Evolutionary conservation across 352 stramenopile species (phyloP).

Genomic region (Blastocystis sp.): DNA sequence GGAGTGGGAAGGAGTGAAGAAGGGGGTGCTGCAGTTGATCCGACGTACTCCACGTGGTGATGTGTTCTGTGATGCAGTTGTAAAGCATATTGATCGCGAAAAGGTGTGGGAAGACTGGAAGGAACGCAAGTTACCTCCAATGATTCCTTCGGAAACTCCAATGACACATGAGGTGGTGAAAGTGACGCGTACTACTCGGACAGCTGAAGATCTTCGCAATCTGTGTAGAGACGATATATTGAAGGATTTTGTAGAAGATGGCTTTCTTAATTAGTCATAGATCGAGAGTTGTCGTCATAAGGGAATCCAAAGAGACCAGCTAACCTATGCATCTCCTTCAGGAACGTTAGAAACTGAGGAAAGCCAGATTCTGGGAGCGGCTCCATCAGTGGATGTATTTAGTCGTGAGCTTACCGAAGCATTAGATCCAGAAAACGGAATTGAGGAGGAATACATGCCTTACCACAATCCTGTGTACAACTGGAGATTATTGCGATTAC

Average conservation of each 20-base stretch:
- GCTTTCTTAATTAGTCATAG: background rate
- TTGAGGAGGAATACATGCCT: constrained; percentile 34
- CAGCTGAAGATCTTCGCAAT: background rate
- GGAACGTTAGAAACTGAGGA: background rate
- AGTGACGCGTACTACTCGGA: background rate
- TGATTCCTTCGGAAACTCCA: background rate
- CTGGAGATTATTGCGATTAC: constrained; percentile 15
- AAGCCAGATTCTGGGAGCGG: background rate
- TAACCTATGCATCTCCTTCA: background rate
- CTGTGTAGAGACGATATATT: background rate
- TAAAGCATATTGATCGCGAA: background rate
- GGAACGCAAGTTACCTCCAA: background rate
- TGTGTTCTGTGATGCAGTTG: background rate
- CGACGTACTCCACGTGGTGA: background rate
- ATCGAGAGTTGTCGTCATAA: background rate
- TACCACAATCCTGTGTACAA: constrained; percentile 23
- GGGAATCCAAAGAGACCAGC: background rate
- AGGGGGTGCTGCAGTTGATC: background rate
- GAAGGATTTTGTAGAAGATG: background rate
- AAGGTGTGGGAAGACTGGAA: constrained; percentile 21
- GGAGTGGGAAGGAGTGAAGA: background rate
- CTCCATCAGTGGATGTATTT: background rate
- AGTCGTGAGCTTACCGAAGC: background rate
- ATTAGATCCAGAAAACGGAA: background rate
- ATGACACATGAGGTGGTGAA: background rate